Percentiles rank a stretch among this genome's conserved stretches.
Evolutionary conservation across 1,284 basidiomycete species (phyloP).

Genomic region (Trametes hirsuta): DNA sequence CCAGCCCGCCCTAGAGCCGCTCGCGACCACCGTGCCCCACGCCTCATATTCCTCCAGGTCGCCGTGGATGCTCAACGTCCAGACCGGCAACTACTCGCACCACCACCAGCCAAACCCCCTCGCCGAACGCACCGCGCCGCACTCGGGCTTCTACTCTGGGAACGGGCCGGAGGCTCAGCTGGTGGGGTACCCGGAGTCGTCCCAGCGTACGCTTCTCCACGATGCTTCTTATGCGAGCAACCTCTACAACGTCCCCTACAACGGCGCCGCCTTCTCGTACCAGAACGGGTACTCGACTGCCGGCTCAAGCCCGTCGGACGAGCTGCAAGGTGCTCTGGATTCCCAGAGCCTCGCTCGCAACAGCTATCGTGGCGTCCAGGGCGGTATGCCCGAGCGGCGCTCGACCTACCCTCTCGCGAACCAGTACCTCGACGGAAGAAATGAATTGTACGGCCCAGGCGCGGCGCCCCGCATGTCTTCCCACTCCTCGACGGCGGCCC

Average conservation of each 20-base stretch:
- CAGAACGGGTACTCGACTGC: conserved; percentile 14
- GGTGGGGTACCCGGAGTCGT: conserved; percentile 40
- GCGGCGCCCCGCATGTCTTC: conserved; percentile 7
- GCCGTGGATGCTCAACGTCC: conserved; percentile 31
- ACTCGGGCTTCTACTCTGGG: conserved; percentile 30
- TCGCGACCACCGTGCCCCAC: conserved; percentile 26
- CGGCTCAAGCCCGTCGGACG: conserved; percentile 15
- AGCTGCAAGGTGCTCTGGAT: conserved; percentile 21
- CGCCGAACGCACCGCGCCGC: conserved; percentile 18
- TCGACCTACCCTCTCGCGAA: conserved; percentile 14
- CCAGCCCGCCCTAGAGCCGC: conserved; percentile 25
- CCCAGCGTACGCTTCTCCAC: conserved; percentile 38
- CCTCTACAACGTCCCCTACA: conserved; percentile 30
- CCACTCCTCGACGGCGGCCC: conserved; percentile 1
- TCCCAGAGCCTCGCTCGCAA: conserved; percentile 19
- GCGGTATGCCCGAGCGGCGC: conserved; percentile 15
- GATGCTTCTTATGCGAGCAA: conserved; percentile 29
- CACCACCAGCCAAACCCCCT: conserved; percentile 26
- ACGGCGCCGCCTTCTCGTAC: conserved; percentile 17
- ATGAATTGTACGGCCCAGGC: conserved; percentile 14
- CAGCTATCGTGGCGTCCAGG: conserved; percentile 16
- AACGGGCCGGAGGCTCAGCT: conserved; percentile 26
- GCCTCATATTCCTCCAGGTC: conserved; percentile 23
- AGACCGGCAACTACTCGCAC: conserved; percentile 26
- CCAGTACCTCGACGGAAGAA: conserved; percentile 19